These are phyloP conservation scores for Penicillium palitans DNA, from an alignment of 2,329 filamentous ascomycete species.

Conservation along the genomic window DNA sequence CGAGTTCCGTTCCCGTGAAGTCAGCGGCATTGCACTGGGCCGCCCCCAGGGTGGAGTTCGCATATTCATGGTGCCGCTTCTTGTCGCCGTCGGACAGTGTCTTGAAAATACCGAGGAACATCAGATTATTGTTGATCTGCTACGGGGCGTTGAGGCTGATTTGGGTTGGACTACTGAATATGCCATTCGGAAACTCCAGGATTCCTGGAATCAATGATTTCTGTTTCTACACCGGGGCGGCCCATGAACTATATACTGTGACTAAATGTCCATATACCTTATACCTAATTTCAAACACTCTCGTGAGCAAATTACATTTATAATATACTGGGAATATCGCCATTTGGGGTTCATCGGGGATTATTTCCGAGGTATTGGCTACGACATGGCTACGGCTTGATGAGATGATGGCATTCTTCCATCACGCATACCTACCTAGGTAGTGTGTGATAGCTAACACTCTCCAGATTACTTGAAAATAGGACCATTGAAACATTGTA, in stretches of 20 bases:
- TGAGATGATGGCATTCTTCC: conserved; percentile 1
- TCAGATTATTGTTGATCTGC: conserved; percentile 54
- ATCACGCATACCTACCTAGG: background rate
- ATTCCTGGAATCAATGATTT: conserved; percentile 29
- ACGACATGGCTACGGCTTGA: background rate
- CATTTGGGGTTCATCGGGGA: background rate
- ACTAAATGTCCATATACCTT: background rate
- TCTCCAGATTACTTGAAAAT: background rate
- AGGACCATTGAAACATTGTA: background rate
- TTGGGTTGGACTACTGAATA: conserved; percentile 62
- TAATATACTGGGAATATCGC: background rate
- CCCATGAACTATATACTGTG: background rate
- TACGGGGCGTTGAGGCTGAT: conserved; percentile 61
- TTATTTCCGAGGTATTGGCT: background rate
- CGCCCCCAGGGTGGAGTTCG: conserved; percentile 57
- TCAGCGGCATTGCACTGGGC: conserved; percentile 59
- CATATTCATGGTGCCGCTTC: conserved; percentile 59
- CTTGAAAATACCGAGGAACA: conserved; percentile 55
- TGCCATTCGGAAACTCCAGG: conserved; percentile 51
- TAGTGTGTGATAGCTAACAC: background rate
- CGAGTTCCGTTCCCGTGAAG: conserved; percentile 58
- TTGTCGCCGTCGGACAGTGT: conserved; percentile 62
- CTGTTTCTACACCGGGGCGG: background rate
- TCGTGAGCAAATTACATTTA: background rate
- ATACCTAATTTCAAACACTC: background rate